Evolutionary conservation across 345 rosid genomes (phyloP).

Genomic region (Angophora floribunda): DNA sequence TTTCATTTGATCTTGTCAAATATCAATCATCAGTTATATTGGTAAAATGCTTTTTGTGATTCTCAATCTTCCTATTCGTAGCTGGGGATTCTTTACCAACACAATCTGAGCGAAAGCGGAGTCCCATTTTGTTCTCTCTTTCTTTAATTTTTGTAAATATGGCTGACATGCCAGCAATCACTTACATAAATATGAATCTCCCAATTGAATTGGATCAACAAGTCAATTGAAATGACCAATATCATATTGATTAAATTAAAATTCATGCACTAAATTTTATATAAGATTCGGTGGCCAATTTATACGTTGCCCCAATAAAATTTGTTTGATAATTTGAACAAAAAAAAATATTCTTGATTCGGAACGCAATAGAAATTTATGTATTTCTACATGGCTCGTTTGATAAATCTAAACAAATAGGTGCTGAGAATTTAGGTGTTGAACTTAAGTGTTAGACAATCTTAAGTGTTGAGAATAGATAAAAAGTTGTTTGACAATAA

Average conservation of each 20-base stretch:
- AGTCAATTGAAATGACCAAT: not conserved
- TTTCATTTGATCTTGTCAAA: not conserved
- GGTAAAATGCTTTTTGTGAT: not conserved
- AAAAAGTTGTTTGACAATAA: not conserved
- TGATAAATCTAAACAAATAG: too few species aligned
- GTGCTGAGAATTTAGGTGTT: not conserved
- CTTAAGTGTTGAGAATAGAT: not conserved
- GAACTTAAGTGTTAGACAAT: not conserved
- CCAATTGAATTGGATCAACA: not conserved
- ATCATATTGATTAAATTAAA: too few species aligned
- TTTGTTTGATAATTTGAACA: not conserved
- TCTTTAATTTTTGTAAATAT: not conserved
- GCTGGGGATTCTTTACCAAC: not conserved
- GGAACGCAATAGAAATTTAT: not conserved
- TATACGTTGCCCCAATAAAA: not conserved
- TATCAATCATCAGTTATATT: not conserved
- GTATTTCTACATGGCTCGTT: not conserved
- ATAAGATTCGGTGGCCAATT: not conserved
- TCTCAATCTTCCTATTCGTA: not conserved
- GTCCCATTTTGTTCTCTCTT: not conserved
- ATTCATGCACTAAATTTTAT: not conserved
- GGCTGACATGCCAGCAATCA: not conserved
- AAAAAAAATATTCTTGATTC: not conserved
- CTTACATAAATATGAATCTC: not conserved
- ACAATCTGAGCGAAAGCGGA: not conserved